phyloP scores from a whole-genome alignment of 495 filamentous ascomycete species.

The Staphylotrichum longicolle region DNA sequence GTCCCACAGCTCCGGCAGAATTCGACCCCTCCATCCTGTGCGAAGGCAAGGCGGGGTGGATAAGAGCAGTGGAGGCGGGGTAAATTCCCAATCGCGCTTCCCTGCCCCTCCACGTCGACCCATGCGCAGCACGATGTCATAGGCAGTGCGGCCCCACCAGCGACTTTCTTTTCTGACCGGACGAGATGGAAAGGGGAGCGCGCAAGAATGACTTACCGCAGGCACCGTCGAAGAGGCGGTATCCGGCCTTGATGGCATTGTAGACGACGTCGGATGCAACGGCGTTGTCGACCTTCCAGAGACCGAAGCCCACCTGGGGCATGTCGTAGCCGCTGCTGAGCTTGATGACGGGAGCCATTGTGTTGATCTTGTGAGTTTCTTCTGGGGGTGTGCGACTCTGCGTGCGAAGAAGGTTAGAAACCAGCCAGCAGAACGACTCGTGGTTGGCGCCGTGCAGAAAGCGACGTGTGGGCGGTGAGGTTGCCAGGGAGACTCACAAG shows the following conservation, averaged over 20 bases:
- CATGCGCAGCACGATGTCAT: constrained; percentile 4
- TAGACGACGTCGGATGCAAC: constrained; percentile 78
- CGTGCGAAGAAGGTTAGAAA: background rate
- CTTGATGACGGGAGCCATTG: constrained; percentile 55
- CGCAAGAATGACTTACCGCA: constrained; percentile 57
- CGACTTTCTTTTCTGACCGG: background rate
- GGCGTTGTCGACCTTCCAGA: constrained; percentile 85
- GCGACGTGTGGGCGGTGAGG: background rate
- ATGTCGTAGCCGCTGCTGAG: constrained; percentile 79
- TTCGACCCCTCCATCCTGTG: constrained; percentile 25
- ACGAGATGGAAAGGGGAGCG: constrained; percentile 4
- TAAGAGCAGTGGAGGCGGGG: constrained; percentile 31
- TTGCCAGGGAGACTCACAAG: constrained; percentile 5
- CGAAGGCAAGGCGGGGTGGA: constrained; percentile 25
- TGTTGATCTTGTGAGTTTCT: constrained; percentile 21
- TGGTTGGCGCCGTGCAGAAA: background rate
- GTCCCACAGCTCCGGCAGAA: constrained; percentile 15
- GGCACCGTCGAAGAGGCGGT: constrained; percentile 83
- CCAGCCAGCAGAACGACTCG: background rate
- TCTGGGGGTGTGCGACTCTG: background rate
- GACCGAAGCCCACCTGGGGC: constrained; percentile 78
- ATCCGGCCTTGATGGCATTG: constrained; percentile 84
- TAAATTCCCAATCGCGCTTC: constrained; percentile 21
- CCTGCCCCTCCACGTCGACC: constrained; percentile 22
- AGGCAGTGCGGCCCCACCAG: background rate